Evolutionary conservation across 495 filamentous ascomycete genomes (phyloP).

Genomic region (Saxispiralis lemnorum): DNA sequence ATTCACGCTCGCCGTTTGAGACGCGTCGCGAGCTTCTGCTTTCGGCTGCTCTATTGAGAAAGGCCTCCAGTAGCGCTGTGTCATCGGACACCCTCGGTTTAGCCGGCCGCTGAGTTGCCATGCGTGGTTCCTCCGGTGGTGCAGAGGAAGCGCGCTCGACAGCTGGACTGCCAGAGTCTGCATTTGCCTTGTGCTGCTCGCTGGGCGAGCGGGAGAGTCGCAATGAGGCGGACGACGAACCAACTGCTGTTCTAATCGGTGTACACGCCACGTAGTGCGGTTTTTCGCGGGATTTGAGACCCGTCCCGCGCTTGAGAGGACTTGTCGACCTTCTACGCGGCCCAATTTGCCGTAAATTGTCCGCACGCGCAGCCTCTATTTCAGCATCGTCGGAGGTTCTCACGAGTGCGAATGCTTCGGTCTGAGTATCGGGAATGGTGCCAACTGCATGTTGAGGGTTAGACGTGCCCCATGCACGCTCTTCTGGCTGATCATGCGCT

Average conservation of each 20-base stretch:
- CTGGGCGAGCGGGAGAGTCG: too few relatives aligned
- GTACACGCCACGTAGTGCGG: constrained; percentile 9
- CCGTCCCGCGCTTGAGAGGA: constrained; percentile 5
- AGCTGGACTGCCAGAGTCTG: too few relatives aligned
- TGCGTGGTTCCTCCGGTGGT: constrained; percentile 10
- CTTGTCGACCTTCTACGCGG: constrained; percentile 8
- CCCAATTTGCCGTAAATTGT: background rate
- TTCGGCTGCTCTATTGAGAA: constrained; percentile 41
- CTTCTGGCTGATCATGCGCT: too few relatives aligned
- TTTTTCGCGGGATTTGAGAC: background rate
- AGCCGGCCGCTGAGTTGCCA: constrained; percentile 3
- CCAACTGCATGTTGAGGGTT: too few relatives aligned
- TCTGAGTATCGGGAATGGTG: too few relatives aligned
- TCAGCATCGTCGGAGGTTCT: too few relatives aligned
- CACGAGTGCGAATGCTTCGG: too few relatives aligned
- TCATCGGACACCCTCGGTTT: constrained; percentile 29
- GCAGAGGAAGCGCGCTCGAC: constrained; percentile 8
- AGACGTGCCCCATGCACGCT: too few relatives aligned
- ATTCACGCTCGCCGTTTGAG: constrained; percentile 18
- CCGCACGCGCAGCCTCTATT: too few relatives aligned
- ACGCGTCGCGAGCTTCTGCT: constrained; percentile 31
- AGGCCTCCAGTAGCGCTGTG: constrained; percentile 41
- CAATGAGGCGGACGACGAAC: too few relatives aligned
- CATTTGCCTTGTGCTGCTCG: too few relatives aligned
- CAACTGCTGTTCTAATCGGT: background rate